Percentiles rank a stretch among this genome's conserved stretches.
These are phyloP conservation scores for Pilatotrama ljubarskyi DNA, from an alignment of 768 basidiomycete genomes.

Conservation along the genomic window DNA sequence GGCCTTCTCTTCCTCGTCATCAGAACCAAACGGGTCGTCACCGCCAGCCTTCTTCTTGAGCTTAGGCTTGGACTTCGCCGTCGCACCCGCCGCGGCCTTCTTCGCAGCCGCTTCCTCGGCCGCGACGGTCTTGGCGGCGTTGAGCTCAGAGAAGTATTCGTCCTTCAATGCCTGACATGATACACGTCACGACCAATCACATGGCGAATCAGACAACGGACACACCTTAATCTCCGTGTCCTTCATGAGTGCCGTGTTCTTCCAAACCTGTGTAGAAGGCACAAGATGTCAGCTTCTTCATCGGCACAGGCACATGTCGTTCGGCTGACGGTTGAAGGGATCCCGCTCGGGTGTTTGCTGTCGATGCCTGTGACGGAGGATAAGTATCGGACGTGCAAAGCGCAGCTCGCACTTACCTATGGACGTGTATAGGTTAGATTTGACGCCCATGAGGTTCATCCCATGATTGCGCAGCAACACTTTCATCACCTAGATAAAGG, in stretches of 20 bases:
- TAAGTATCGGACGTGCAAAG: neutral
- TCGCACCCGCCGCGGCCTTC: constrained; percentile 18
- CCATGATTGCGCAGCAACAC: constrained; percentile 67
- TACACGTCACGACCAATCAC: neutral
- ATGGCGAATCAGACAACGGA: neutral
- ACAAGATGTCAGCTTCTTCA: neutral
- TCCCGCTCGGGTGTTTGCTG: constrained; percentile 75
- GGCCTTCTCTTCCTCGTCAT: constrained; percentile 36
- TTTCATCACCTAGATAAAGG: constrained; percentile 58
- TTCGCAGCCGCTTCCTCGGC: constrained; percentile 24
- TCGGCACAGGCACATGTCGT: neutral
- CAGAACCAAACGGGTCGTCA: constrained; percentile 63
- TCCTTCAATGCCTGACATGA: constrained; percentile 58
- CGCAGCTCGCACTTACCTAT: constrained; percentile 44
- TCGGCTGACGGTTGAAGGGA: constrained; percentile 61
- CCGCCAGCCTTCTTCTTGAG: constrained; percentile 42
- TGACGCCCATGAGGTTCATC: constrained; percentile 64
- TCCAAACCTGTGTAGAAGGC: constrained; percentile 57
- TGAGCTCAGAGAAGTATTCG: constrained; percentile 53
- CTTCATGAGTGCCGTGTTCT: constrained; percentile 55
- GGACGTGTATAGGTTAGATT: constrained; percentile 66
- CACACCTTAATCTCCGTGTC: constrained; percentile 64
- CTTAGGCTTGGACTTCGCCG: constrained; percentile 48
- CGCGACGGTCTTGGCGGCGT: constrained; percentile 28
- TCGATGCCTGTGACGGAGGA: constrained; percentile 50